Percentiles rank a stretch among this genome's conserved stretches.
Evolutionary conservation across 768 basidiomycete genomes (phyloP).

Genomic region (Tricholoma saponaceum): DNA sequence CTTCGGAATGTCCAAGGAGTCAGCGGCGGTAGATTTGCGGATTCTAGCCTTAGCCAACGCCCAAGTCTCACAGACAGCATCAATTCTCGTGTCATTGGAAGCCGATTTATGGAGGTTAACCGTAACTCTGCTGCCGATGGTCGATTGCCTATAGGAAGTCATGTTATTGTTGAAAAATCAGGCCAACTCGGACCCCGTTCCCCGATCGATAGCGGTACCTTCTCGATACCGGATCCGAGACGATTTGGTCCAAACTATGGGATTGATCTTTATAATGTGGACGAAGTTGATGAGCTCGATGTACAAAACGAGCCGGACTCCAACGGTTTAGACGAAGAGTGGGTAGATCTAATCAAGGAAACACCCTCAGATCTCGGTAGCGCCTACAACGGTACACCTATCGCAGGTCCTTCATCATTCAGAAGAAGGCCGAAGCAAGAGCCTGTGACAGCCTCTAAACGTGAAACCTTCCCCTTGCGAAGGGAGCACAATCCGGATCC

Average conservation of each 20-base stretch:
- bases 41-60: constrained; percentile 34
- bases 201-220: constrained; percentile 26
- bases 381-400: constrained; percentile 33
- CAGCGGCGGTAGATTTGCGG: constrained; percentile 53
- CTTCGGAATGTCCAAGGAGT: constrained; percentile 59
- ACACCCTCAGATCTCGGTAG: constrained; percentile 35
- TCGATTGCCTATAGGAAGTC: constrained; percentile 58
- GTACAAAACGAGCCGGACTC: constrained; percentile 18
- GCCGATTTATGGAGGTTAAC: constrained; percentile 70
- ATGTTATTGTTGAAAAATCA: constrained; percentile 46
- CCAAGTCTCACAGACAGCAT: constrained; percentile 56
- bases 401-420: constrained; percentile 33
- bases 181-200: constrained; percentile 43
- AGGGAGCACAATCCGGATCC: constrained; percentile 24
- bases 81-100: constrained; percentile 59
- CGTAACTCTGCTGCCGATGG: constrained; percentile 54
- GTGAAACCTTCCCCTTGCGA: constrained; percentile 67
- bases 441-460: constrained; percentile 30
- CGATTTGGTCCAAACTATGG: constrained; percentile 54
- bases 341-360: constrained; percentile 56
- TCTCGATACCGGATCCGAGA: constrained; percentile 50
- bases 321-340: constrained; percentile 40
- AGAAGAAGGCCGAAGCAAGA: constrained; percentile 33
- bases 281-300: constrained; percentile 36
- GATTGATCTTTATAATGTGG: constrained; percentile 24